Conservation (phyloP, 78 protist genomes). For the Monosiga brevicollis region DNA sequence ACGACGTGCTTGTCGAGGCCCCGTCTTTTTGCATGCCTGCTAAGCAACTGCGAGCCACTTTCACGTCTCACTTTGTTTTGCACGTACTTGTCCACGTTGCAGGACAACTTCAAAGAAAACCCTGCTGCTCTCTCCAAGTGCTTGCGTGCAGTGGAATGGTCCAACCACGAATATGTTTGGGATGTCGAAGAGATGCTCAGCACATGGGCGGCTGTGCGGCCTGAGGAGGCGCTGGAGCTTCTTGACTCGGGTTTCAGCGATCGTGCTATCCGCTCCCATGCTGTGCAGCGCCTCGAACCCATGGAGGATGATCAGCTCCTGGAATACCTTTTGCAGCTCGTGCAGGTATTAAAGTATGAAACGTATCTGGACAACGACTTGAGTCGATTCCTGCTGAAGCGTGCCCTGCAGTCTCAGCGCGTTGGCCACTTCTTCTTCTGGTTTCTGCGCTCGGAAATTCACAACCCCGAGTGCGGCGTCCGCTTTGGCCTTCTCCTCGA, state of each 20-base stretch:
- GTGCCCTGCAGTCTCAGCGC: conserved; percentile 33
- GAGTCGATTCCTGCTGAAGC: conserved; percentile 53
- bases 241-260: conserved; percentile 37
- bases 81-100: no score
- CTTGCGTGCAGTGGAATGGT: background rate
- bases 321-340: conserved; percentile 26
- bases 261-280: conserved; percentile 19
- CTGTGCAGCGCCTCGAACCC: conserved; percentile 1
- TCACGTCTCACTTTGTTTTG: background rate
- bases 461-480: background rate
- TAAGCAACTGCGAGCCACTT: background rate
- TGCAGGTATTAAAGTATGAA: conserved; percentile 68
- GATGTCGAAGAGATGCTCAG: no score
- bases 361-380: conserved; percentile 50
- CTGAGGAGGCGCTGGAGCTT: conserved; percentile 38
- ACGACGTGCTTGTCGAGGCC: background rate
- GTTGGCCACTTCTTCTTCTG: conserved; percentile 60
- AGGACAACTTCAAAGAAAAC: background rate
- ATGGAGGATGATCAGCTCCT: conserved; percentile 8
- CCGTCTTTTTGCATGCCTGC: conserved; percentile 30
- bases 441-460: conserved; percentile 63
- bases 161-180: no score
- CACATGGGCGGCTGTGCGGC: conserved; percentile 15
- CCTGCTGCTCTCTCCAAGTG: background rate
- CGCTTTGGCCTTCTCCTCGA: conserved; percentile 16